These are phyloP conservation scores for Termitomyces sp. DNA, from an alignment of 768 basidiomycete species.

Conservation along the genomic window DNA sequence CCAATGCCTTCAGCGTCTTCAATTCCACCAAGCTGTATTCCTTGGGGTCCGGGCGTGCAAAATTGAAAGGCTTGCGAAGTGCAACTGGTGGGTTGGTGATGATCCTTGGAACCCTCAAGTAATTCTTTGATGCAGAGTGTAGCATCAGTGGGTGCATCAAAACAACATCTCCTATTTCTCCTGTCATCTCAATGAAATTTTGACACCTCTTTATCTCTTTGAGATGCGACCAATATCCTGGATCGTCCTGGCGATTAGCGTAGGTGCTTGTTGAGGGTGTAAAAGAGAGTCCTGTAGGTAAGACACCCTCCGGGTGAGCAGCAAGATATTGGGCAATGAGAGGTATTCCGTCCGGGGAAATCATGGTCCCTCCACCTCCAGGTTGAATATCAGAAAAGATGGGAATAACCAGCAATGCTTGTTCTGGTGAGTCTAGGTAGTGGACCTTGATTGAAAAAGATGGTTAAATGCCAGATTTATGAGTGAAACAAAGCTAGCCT, in stretches of 20 bases:
- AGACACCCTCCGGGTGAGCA: slow-evolving; percentile 48
- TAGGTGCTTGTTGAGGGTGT: slow-evolving; percentile 40
- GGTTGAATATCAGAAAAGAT: slow-evolving; percentile 55
- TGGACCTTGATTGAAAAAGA: slow-evolving; percentile 32
- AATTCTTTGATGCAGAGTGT: slow-evolving; percentile 61
- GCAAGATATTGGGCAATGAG: slow-evolving; percentile 48
- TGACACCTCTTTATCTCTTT: slow-evolving; percentile 37
- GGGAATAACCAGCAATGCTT: slow-evolving; percentile 59
- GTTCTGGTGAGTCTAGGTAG: slow-evolving; percentile 65
- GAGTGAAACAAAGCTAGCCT: slow-evolving; percentile 4
- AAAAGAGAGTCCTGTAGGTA: slow-evolving; percentile 41
- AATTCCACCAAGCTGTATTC: slow-evolving; percentile 57
- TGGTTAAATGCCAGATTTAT: not conserved
- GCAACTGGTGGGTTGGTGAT: slow-evolving; percentile 67
- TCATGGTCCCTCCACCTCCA: slow-evolving; percentile 56
- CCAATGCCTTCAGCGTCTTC: slow-evolving; percentile 54
- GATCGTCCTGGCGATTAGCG: slow-evolving; percentile 32
- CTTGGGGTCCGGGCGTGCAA: slow-evolving; percentile 37
- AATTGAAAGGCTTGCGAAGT: slow-evolving; percentile 52
- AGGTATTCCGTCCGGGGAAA: slow-evolving; percentile 53
- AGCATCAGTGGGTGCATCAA: slow-evolving; percentile 64
- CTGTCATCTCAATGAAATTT: slow-evolving; percentile 53
- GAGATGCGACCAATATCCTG: slow-evolving; percentile 42
- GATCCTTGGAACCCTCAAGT: slow-evolving; percentile 50
- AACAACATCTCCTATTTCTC: slow-evolving; percentile 60